Evolutionary conservation across 169 alveolate species (phyloP), one percentile per base, ranked within the genome.

Genomic region (Toxoplasma gondii): DNA sequence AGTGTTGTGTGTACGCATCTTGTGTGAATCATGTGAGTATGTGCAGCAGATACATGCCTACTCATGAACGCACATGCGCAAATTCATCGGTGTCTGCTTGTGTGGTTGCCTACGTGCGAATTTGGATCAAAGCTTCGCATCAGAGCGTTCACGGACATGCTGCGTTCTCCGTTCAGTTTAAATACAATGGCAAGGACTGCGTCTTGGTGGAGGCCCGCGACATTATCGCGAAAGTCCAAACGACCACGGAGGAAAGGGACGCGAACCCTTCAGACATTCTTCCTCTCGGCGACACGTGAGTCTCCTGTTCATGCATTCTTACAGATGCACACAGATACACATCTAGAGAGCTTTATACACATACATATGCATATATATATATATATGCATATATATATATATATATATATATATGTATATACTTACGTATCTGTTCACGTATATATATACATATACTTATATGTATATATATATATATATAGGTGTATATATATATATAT

Each of bases 281-380:
- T 54, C 94, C 94, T 36, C 94, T 92, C n/a, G 94, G 91, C 16
- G 94, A 92, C 83, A 82, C 91, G 94, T 92, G 49, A 53, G 94
- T 45, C 81, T 86, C 64, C 74, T 64, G n/a, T 64, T 1, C 7
- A 64, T 64, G 22, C n/a, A 64, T 64, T 64, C 7, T 10, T 64
- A 64, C 22, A 22, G 9, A 64, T 64, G 29, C 22, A 16, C 22
- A 27, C 22, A 64, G 7, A 16, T 64, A 64, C 1, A 64, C 22
- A 16, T 27, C 7, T 64, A 27, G 7, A 16, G 7, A 64, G 9
- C 67, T 53, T 12, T 64, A 64, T 22, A 27, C 22, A 64, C 22
- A 16, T 64, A 64, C 22, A 16, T 64, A 64, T 64, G 22, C n/a
- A 27, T 27, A 19, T 19, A 64, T 64, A 7, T 64, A 64, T 31